Conservation (phyloP, 805 yeast species). For the Starmerella apicola region DNA sequence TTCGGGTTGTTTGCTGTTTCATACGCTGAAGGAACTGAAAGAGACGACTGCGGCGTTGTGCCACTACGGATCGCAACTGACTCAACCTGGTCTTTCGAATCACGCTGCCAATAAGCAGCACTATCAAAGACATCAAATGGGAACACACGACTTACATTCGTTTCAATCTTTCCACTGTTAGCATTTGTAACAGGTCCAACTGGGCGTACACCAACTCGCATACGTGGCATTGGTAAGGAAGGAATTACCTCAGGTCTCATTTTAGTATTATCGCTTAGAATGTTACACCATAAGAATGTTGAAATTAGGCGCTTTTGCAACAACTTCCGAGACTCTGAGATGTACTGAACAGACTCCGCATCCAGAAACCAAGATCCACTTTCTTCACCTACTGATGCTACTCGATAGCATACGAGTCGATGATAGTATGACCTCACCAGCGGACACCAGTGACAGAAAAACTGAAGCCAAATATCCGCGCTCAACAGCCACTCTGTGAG, state of each 20-base stretch:
- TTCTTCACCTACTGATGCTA: constrained; percentile 27
- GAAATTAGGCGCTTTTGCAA: constrained; percentile 18
- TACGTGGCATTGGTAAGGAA: constrained; percentile 24
- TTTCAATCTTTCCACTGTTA: constrained; percentile 6
- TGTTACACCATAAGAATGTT: constrained; percentile 16
- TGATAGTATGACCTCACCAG: constrained; percentile 57
- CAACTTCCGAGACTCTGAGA: constrained; percentile 21
- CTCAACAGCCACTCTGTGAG: constrained; percentile 45
- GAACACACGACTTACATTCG: constrained; percentile 20
- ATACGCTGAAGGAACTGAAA: too few species aligned
- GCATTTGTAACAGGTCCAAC: constrained; percentile 3
- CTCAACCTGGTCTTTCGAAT: neutral
- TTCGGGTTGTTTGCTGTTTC: too few species aligned
- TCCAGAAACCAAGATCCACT: constrained; percentile 19
- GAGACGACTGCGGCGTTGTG: too few species aligned
- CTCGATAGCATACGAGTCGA: constrained; percentile 56
- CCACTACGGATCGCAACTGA: too few species aligned
- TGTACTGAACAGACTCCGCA: constrained; percentile 22
- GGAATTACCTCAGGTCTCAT: constrained; percentile 18
- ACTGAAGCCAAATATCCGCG: constrained; percentile 38
- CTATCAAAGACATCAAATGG: constrained; percentile 31
- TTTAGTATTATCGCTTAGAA: constrained; percentile 6
- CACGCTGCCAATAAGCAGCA: constrained; percentile 24
- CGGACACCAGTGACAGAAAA: constrained; percentile 72
- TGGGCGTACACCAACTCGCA: constrained; percentile 21